phyloP scores from a whole-genome alignment of 495 filamentous ascomycete genomes.

The Xylaria palmicola region DNA sequence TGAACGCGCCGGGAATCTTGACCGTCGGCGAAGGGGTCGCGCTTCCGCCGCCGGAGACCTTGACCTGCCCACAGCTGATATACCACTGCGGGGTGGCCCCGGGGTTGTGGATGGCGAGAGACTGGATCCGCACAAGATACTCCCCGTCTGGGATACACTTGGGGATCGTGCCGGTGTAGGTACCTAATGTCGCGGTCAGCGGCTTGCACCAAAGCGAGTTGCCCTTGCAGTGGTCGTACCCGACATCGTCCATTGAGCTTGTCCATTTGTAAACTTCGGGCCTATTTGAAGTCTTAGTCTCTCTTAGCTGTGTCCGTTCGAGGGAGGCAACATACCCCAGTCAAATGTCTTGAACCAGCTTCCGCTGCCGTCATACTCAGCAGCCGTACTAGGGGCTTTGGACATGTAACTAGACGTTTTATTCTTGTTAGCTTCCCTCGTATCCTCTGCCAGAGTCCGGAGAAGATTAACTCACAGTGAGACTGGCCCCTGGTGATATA shows the following conservation, averaged over 20 bases:
- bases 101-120: constrained; percentile 62
- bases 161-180: constrained; percentile 56
- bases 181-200: constrained; percentile 19
- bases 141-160: constrained; percentile 53
- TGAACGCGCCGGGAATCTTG: constrained; percentile 56
- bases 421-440: not conserved
- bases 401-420: constrained; percentile 45
- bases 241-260: constrained; percentile 42
- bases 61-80: constrained; percentile 59
- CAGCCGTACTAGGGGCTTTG: constrained; percentile 44
- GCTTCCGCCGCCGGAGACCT: constrained; percentile 53
- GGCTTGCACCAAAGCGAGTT: not conserved
- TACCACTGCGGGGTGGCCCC: constrained; percentile 52
- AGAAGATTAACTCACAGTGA: constrained; percentile 38
- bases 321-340: constrained; percentile 28
- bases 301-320: not conserved
- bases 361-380: constrained; percentile 49
- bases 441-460: not conserved
- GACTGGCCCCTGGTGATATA: constrained; percentile 62
- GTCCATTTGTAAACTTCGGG: constrained; percentile 35
- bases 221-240: constrained; percentile 19
- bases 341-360: constrained; percentile 57
- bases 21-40: constrained; percentile 44
- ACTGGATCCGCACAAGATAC: constrained; percentile 62
- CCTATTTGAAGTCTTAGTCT: constrained; percentile 11